Evolutionary conservation across 2,329 filamentous ascomycete genomes (phyloP).

Genomic region (Pestalotiopsis sp.): DNA sequence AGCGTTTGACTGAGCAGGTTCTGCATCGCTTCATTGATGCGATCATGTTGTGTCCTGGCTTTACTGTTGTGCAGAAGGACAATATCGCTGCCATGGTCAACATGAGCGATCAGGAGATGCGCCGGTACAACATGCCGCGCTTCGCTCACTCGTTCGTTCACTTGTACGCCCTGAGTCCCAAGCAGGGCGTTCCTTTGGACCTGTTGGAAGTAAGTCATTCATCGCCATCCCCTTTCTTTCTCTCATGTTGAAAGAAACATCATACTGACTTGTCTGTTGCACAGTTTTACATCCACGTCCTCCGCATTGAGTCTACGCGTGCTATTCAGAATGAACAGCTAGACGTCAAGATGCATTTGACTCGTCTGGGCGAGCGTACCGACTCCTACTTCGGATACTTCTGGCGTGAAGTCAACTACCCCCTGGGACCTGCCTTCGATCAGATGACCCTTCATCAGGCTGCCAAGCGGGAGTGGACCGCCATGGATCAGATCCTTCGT

Average conservation of each 20-base stretch:
- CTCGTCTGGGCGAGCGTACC: constrained; percentile 34
- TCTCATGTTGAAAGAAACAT: not conserved
- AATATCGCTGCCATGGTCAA: constrained; percentile 51
- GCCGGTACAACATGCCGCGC: constrained; percentile 49
- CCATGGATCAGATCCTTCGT: constrained; percentile 52
- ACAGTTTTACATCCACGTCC: constrained; percentile 60
- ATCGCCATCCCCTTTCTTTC: not conserved
- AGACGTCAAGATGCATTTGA: constrained; percentile 42
- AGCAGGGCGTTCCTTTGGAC: constrained; percentile 51
- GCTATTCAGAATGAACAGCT: constrained; percentile 43
- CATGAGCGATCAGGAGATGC: constrained; percentile 37
- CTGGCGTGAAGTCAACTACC: constrained; percentile 49
- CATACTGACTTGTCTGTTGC: constrained; percentile 18
- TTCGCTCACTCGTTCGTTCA: constrained; percentile 53
- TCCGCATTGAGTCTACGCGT: constrained; percentile 54
- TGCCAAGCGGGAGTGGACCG: constrained; percentile 48
- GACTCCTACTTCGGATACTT: constrained; percentile 56
- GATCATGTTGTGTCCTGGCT: constrained; percentile 61
- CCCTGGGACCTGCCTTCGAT: constrained; percentile 45
- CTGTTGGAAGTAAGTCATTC: constrained; percentile 55
- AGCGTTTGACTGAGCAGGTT: constrained; percentile 55
- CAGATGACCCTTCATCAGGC: constrained; percentile 50
- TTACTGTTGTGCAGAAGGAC: constrained; percentile 64
- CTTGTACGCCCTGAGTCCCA: constrained; percentile 54
- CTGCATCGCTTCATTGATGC: constrained; percentile 54